Evolutionary conservation across 2,329 filamentous ascomycete genomes (phyloP).

Genomic region (Scedosporium minutisporum): DNA sequence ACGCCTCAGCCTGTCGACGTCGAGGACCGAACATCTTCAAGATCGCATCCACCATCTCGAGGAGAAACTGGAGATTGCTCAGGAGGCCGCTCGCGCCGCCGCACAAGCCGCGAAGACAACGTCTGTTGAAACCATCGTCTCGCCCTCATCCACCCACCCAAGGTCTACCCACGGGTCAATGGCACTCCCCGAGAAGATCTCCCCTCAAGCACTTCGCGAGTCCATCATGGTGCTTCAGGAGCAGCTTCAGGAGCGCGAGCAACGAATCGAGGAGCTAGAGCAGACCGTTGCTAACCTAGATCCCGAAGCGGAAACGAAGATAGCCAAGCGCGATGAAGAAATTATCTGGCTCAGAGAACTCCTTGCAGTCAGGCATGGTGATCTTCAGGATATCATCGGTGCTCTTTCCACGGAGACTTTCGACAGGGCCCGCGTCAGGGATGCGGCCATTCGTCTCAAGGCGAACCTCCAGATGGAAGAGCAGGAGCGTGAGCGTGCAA

Average conservation of each 20-base stretch:
- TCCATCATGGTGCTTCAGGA: slow-evolving; percentile 95
- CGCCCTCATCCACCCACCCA: slow-evolving; percentile 11
- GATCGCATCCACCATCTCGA: slow-evolving; percentile 79
- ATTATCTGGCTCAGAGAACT: slow-evolving; percentile 93
- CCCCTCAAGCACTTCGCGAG: slow-evolving; percentile 86
- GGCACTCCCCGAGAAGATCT: slow-evolving; percentile 72
- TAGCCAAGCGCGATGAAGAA: slow-evolving; percentile 87
- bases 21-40: slow-evolving; percentile 76
- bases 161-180: slow-evolving; percentile 18
- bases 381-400: slow-evolving; percentile 83
- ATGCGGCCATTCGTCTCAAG: slow-evolving; percentile 85
- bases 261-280: slow-evolving; percentile 80
- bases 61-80: slow-evolving; percentile 83
- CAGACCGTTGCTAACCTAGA: slow-evolving; percentile 59
- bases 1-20: slow-evolving; percentile 69
- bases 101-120: slow-evolving; percentile 61
- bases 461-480: slow-evolving; percentile 97
- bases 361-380: slow-evolving; percentile 78
- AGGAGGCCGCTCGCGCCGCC: slow-evolving; percentile 76
- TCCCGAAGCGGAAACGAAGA: slow-evolving; percentile 67
- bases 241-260: slow-evolving; percentile 88
- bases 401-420: slow-evolving; percentile 66
- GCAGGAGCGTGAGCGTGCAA: slow-evolving; percentile 80
- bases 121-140: slow-evolving; percentile 18
- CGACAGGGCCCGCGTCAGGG: slow-evolving; percentile 70